Percentiles rank a stretch among this genome's conserved stretches.
Conservation (phyloP, 441 rosid species). For the Manihot esculenta region DNA sequence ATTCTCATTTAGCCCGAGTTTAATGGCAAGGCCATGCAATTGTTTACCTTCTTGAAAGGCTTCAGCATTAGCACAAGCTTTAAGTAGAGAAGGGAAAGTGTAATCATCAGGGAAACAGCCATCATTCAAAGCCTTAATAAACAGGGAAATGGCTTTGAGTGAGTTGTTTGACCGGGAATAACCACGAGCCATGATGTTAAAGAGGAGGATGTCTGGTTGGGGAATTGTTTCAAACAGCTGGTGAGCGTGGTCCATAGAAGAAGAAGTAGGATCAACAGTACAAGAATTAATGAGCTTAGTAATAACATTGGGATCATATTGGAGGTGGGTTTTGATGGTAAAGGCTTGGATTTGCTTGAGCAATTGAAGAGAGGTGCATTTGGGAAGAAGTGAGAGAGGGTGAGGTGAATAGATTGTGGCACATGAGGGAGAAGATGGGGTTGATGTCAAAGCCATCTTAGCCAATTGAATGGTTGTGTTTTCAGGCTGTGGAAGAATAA, state of each 20-base stretch:
- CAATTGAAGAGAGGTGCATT: constrained; percentile 49
- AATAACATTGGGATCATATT: constrained; percentile 36
- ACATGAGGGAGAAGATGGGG: constrained; percentile 22
- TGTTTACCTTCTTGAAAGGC: constrained; percentile 71
- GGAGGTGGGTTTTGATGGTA: constrained; percentile 62
- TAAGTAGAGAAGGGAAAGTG: constrained; percentile 67
- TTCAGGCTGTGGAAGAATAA: constrained; percentile 23
- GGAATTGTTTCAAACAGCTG: constrained; percentile 60
- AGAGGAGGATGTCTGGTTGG: constrained; percentile 48
- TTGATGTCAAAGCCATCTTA: constrained; percentile 41
- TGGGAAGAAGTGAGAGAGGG: constrained; percentile 48
- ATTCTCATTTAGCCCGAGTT: constrained; percentile 51
- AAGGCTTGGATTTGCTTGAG: constrained; percentile 72
- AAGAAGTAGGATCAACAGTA: constrained; percentile 32
- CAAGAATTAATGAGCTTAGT: constrained; percentile 58
- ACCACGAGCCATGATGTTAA: constrained; percentile 65
- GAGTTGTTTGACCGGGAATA: constrained; percentile 56
- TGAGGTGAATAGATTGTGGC: constrained; percentile 13
- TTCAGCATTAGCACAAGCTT: constrained; percentile 56
- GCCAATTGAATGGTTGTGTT: neutral
- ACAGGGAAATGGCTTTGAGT: constrained; percentile 43
- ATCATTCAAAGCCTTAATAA: constrained; percentile 35
- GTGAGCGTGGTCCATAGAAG: constrained; percentile 62
- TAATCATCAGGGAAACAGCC: constrained; percentile 59
- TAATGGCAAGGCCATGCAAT: constrained; percentile 60